Percentiles rank a stretch among this genome's conserved stretches.
Evolutionary conservation across 805 yeast genomes (phyloP).

Genomic region (Nakazawaea populi): DNA sequence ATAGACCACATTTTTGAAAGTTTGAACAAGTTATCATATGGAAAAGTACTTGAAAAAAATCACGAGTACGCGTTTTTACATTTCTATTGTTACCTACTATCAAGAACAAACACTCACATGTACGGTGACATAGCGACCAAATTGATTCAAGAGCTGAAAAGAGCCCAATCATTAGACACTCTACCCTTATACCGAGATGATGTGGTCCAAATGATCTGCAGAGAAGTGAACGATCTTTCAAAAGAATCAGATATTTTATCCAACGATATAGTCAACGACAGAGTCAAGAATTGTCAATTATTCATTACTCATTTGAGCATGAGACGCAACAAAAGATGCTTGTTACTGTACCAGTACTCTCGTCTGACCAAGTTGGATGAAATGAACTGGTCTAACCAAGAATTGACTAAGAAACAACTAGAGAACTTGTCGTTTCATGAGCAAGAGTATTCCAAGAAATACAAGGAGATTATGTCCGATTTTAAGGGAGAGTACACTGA

Average conservation of each 20-base stretch:
- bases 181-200: conserved; percentile 72
- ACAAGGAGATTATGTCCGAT: conserved; percentile 65
- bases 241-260: conserved; percentile 47
- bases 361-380: conserved; percentile 65
- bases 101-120: conserved; percentile 36
- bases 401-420: conserved; percentile 31
- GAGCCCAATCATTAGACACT: conserved; percentile 59
- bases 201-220: conserved; percentile 57
- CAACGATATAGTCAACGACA: conserved; percentile 27
- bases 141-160: conserved; percentile 77
- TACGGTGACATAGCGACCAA: conserved; percentile 86
- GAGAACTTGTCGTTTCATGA: conserved; percentile 70
- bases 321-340: conserved; percentile 85
- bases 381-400: conserved; percentile 66
- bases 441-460: conserved; percentile 67
- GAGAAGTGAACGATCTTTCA: conserved; percentile 65
- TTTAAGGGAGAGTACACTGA: conserved; percentile 78
- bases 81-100: too few species aligned
- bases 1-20: too few species aligned
- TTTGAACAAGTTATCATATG: too few species aligned
- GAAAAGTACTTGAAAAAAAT: too few species aligned
- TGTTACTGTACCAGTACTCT: conserved; percentile 74
- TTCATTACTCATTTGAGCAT: conserved; percentile 71
- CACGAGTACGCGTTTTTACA: too few species aligned
- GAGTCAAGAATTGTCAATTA: conserved; percentile 54